phyloP scores from a whole-genome alignment of 2,329 filamentous ascomycete genomes.

The Neophaeococcomyces aloes region DNA sequence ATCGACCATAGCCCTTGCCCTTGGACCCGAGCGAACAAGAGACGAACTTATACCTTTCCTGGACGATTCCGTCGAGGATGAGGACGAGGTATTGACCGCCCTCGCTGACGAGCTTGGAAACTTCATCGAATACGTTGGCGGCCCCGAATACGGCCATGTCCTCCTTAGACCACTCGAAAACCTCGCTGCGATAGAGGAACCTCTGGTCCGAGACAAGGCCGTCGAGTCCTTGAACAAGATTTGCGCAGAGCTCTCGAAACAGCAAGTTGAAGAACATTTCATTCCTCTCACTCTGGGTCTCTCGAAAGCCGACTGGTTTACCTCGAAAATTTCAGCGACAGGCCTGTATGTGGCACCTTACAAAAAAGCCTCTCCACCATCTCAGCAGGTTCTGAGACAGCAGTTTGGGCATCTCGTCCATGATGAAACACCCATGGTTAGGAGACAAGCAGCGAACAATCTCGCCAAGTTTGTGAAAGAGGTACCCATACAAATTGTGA shows the following conservation, averaged over 20 bases:
- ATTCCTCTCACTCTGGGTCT: conserved; percentile 91
- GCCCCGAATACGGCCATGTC: conserved; percentile 86
- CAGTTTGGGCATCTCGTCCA: conserved; percentile 90
- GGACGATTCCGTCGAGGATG: conserved; percentile 97
- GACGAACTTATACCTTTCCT: conserved; percentile 98
- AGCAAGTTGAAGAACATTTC: conserved; percentile 95
- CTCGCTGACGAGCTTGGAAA: conserved; percentile 91
- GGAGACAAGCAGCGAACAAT: conserved; percentile 91
- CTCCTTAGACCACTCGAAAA: conserved; percentile 96
- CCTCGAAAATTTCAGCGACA: conserved; percentile 95
- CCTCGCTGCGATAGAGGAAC: conserved; percentile 94
- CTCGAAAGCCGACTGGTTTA: conserved; percentile 99
- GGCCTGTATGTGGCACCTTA: conserved; percentile 92
- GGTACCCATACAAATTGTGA: conserved; percentile 81
- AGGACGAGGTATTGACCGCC: conserved; percentile 95
- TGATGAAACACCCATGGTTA: conserved; percentile 98
- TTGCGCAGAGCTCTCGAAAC: conserved; percentile 77
- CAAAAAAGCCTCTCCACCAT: conserved; percentile 73
- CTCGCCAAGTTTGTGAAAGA: conserved; percentile 96
- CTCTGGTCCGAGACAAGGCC: conserved; percentile 94
- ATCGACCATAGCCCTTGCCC: conserved; percentile 91
- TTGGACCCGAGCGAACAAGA: conserved; percentile 90
- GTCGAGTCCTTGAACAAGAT: conserved; percentile 99
- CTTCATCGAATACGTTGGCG: conserved; percentile 96
- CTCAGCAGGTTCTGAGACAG: conserved; percentile 82